These are phyloP conservation scores for Xylaria castorea DNA, from an alignment of 495 filamentous ascomycete species.

Conservation along the genomic window DNA sequence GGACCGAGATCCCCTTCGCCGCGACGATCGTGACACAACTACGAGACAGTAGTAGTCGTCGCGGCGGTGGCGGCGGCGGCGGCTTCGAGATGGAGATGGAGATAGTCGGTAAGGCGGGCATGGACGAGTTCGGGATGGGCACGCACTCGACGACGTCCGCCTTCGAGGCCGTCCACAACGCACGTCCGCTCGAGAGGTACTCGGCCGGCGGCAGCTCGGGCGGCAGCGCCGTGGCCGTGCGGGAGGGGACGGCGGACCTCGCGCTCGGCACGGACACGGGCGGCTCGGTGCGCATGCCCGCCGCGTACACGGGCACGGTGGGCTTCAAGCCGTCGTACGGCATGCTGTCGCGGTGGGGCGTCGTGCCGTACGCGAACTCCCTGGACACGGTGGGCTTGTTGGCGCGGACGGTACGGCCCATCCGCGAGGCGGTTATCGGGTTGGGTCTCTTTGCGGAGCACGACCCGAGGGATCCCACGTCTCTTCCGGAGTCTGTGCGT, in stretches of 20 bases:
- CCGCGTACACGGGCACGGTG: constrained; percentile 84
- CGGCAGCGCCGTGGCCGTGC: constrained; percentile 88
- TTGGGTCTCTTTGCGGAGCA: constrained; percentile 53
- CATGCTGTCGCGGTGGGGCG: constrained; percentile 82
- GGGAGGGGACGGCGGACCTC: constrained; percentile 70
- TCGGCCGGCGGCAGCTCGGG: constrained; percentile 94
- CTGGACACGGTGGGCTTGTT: constrained; percentile 92
- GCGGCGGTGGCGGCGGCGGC: no score
- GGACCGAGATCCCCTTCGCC: constrained; percentile 76
- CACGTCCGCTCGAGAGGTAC: constrained; percentile 41
- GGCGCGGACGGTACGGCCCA: constrained; percentile 55
- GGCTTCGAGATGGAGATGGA: constrained; percentile 55
- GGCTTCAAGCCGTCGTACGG: constrained; percentile 97
- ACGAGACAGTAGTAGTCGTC: no score
- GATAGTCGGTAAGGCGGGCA: constrained; percentile 82
- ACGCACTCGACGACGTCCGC: constrained; percentile 81
- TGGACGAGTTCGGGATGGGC: constrained; percentile 99
- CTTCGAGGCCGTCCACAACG: constrained; percentile 70
- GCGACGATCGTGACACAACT: constrained; percentile 79
- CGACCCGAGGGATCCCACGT: constrained; percentile 82
- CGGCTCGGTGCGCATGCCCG: constrained; percentile 89
- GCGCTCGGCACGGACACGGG: constrained; percentile 95
- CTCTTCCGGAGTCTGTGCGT: constrained; percentile 62
- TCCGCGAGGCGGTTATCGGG: constrained; percentile 63
- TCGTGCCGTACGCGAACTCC: constrained; percentile 94